phyloP scores from a whole-genome alignment of 1,284 basidiomycete species.

The Malassezia dermatis region DNA sequence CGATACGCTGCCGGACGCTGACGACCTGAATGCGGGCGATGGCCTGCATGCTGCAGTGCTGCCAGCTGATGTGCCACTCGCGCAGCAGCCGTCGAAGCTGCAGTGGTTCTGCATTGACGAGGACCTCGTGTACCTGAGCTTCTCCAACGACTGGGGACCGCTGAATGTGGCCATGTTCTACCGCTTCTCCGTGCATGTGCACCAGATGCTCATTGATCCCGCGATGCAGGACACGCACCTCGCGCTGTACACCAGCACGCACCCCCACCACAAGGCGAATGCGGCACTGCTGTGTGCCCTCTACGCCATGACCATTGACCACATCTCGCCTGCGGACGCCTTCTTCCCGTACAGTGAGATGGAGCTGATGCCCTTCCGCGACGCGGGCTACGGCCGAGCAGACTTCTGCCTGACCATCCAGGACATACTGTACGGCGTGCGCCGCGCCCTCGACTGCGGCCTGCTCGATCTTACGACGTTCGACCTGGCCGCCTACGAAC shows the following conservation, averaged over 20 bases:
- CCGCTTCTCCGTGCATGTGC: slow-evolving; percentile 78
- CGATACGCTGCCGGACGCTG: slow-evolving; percentile 17
- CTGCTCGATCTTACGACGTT: slow-evolving; percentile 87
- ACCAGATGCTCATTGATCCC: slow-evolving; percentile 29
- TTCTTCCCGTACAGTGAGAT: slow-evolving; percentile 62
- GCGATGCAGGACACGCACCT: slow-evolving; percentile 54
- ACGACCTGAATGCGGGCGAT: slow-evolving; percentile 20
- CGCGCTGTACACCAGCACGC: slow-evolving; percentile 77
- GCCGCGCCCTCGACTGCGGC: slow-evolving; percentile 80
- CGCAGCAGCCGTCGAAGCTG: slow-evolving; percentile 20
- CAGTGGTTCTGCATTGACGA: slow-evolving; percentile 60
- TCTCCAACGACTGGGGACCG: slow-evolving; percentile 62
- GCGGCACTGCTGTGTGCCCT: slow-evolving; percentile 82
- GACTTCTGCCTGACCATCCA: slow-evolving; percentile 83
- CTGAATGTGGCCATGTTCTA: slow-evolving; percentile 47
- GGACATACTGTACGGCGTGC: slow-evolving; percentile 82
- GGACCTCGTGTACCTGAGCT: slow-evolving; percentile 80
- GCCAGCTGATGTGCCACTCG: slow-evolving; percentile 17
- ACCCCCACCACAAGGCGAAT: slow-evolving; percentile 80
- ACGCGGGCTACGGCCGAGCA: slow-evolving; percentile 82
- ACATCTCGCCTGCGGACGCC: slow-evolving; percentile 84
- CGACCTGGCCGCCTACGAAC: slow-evolving; percentile 70
- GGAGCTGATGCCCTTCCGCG: slow-evolving; percentile 79
- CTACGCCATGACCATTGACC: slow-evolving; percentile 78
- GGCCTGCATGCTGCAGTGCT: slow-evolving; percentile 13